A percentile compares a stretch with the other conserved stretches of the same genome.
Conservation (phyloP, 1,139 yeast genomes). For the Trichomonascaceae sp. region DNA sequence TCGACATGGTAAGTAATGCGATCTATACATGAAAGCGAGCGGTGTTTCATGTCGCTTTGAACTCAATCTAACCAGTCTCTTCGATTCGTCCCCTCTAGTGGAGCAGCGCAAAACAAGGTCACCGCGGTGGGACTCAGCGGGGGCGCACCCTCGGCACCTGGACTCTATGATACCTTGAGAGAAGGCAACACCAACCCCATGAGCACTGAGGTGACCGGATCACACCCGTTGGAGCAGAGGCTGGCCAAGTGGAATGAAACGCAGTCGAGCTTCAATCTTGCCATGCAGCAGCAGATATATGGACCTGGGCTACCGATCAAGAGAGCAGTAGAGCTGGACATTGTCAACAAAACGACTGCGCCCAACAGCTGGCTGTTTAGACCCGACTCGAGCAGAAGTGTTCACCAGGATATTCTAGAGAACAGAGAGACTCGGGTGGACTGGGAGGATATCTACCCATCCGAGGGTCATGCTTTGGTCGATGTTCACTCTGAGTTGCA, state of each 20-base stretch:
- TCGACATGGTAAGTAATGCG: no score
- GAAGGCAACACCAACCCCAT: conserved; percentile 21
- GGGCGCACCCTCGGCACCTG: conserved; percentile 19
- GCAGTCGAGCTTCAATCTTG: conserved; percentile 57
- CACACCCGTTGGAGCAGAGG: conserved; percentile 79
- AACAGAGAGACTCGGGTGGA: conserved; percentile 67
- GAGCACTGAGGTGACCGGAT: conserved; percentile 59
- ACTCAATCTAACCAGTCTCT: neutral
- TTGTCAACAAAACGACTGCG: conserved; percentile 54
- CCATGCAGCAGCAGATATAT: conserved; percentile 66
- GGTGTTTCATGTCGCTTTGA: no score
- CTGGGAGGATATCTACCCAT: conserved; percentile 81
- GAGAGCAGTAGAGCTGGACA: conserved; percentile 71
- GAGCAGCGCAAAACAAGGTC: neutral
- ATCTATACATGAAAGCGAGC: no score
- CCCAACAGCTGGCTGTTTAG: conserved; percentile 25
- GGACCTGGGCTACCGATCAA: conserved; percentile 93
- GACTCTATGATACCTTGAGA: conserved; percentile 19
- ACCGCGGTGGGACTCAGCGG: conserved; percentile 1
- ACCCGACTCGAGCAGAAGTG: conserved; percentile 39
- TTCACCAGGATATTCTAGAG: conserved; percentile 67
- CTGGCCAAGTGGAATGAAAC: conserved; percentile 69
- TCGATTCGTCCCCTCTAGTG: neutral
- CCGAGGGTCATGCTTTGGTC: conserved; percentile 28
- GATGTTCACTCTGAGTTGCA: conserved; percentile 60